Base-by-base conservation (phyloP, 495 filamentous ascomycete species). In the Ramalina intermedia region DNA sequence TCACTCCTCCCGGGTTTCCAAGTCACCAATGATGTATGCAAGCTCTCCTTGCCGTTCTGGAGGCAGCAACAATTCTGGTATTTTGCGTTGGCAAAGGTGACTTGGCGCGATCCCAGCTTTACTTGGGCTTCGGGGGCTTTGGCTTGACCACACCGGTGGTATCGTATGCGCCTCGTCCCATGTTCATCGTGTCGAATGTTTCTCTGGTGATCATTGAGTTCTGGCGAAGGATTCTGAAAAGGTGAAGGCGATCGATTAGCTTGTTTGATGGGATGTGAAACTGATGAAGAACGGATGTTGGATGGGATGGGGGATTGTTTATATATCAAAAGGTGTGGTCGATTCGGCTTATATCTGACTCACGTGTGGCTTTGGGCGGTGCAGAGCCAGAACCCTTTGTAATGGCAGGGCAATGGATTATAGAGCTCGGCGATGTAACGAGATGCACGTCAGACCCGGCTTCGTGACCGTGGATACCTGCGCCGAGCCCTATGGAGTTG, bases 151-250 rank as follows among this genome's bases (percentile, higher is more conserved):
- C 69, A 20, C 74, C 74, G 4, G 74, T 78, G 47, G 74, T 78
- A 52, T 78, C 74, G 54, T 78, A 78, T 55, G 71, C 72, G 46
- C 74, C 74, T 44, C 74, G 70, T 54, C 74, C 74, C 74, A 78
- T 77, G 60, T 77, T 77, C 53, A 60, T 57, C 43, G 66, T 64
- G 38, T 66, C 64, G 37, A 61, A 58, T 20, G 18, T 20, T 46
- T 69, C 68, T 61, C 68, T 64, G 44, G 67, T 61, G 53, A 75
- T 73, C 74, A 78, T 78, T 35, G 46, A 59, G 43, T 27, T 18
- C 1, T 44, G 6, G 23, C 1, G 8, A 14, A 7, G 35, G 11
- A 21, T 20, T 35, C 44, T 47, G 44, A 1, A 23, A 11, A 9
- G 33, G 5, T 17, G 21, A 8, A 23, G 37, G 6, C 44, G 37